Conservation (phyloP, 2,329 filamentous ascomycete genomes). For the Neopestalotiopsis clavispora region DNA sequence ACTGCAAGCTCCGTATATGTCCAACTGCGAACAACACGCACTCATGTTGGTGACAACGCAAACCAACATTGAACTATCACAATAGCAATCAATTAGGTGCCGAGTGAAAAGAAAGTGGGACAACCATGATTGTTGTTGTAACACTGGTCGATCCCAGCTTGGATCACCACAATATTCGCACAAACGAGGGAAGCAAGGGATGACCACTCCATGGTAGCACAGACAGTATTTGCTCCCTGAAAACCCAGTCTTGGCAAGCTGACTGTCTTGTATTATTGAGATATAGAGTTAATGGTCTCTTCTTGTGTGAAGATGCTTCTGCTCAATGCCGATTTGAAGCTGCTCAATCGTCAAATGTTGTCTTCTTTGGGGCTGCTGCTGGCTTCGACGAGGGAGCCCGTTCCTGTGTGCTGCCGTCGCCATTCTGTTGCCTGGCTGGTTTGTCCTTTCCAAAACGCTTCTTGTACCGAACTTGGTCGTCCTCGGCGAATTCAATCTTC, state of each 20-base stretch:
- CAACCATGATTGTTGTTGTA: neutral
- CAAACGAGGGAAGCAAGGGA: neutral
- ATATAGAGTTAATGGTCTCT: neutral
- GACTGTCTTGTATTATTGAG: neutral
- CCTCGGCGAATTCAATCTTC: slow-evolving; percentile 92
- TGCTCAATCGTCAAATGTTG: slow-evolving; percentile 8
- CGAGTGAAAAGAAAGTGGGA: neutral
- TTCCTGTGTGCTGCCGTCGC: neutral
- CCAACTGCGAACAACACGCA: neutral
- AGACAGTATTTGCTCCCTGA: neutral
- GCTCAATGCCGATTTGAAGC: neutral
- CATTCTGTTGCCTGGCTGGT: slow-evolving; percentile 40
- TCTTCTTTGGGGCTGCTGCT: neutral
- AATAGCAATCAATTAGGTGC: neutral
- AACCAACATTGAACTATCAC: neutral
- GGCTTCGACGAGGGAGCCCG: neutral
- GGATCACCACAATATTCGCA: neutral
- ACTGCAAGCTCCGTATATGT: neutral
- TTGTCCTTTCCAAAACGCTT: slow-evolving; percentile 87
- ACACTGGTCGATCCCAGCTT: neutral
- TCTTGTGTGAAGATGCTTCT: neutral
- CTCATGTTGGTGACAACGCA: neutral
- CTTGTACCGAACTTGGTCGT: slow-evolving; percentile 86
- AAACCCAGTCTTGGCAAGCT: neutral
- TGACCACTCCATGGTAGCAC: neutral